Conservation (phyloP, 148 eudicot genomes). For the Rhododendron ovatum region DNA sequence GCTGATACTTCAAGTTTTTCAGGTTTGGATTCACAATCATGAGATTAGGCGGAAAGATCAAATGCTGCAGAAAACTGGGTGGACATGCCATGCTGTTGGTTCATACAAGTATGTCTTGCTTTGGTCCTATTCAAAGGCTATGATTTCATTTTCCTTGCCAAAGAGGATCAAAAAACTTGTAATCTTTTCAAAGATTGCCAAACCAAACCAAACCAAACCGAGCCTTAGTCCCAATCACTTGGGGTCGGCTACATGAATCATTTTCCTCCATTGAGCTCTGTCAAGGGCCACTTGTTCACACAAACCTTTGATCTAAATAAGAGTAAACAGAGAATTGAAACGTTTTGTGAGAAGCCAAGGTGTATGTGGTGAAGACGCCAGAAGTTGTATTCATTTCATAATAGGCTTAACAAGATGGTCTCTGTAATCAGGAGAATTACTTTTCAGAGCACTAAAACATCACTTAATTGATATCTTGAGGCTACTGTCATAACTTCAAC, state of each 20-base stretch:
- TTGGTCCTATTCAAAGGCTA: neutral
- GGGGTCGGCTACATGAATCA: no score
- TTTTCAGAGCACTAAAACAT: neutral
- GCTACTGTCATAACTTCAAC: neutral
- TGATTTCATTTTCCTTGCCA: neutral
- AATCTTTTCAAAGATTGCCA: neutral
- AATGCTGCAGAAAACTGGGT: conserved; percentile 44
- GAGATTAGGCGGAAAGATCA: conserved; percentile 32
- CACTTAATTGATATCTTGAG: neutral
- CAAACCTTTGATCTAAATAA: neutral
- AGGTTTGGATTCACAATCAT: conserved; percentile 63
- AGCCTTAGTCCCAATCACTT: no score
- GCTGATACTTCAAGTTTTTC: conserved; percentile 16
- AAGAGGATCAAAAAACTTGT: neutral
- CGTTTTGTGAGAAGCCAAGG: no score
- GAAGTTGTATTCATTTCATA: no score
- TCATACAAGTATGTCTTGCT: conserved; percentile 67
- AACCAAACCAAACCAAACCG: no score
- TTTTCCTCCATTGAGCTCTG: no score
- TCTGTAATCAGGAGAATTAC: neutral
- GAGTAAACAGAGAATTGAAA: neutral
- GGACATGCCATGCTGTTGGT: conserved; percentile 96
- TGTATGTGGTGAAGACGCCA: no score
- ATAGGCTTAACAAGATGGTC: neutral
- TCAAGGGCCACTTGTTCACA: no score